Conservation (phyloP, 768 basidiomycete genomes). For the Butyriboletus loyo region DNA sequence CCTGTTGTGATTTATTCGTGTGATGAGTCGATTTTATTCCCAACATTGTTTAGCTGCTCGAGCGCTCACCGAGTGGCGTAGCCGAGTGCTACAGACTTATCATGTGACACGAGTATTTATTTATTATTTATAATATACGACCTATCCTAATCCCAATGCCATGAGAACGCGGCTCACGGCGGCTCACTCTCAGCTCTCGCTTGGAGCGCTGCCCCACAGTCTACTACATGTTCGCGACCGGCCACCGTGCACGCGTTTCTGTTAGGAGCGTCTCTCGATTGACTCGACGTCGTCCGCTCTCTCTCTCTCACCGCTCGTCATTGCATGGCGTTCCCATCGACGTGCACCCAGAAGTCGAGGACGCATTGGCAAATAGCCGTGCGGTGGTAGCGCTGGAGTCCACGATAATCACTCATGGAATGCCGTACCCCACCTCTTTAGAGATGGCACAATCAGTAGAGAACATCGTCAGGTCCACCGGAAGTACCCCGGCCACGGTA, state of each 20-base stretch:
- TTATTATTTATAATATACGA: no score
- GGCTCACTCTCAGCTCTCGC: neutral
- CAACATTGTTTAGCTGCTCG: no score
- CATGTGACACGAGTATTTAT: no score
- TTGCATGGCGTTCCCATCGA: slow-evolving; percentile 45
- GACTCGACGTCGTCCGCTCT: slow-evolving; percentile 2
- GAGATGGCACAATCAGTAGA: slow-evolving; percentile 72
- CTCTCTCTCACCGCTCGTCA: neutral
- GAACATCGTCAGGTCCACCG: slow-evolving; percentile 64
- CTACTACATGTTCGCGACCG: slow-evolving; percentile 14
- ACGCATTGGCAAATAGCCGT: slow-evolving; percentile 62
- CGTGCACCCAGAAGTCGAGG: slow-evolving; percentile 77
- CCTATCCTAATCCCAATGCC: neutral
- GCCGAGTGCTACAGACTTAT: no score
- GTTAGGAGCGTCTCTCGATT: slow-evolving; percentile 2
- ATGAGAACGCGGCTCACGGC: neutral
- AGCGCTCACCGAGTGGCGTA: no score
- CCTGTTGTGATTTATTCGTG: no score
- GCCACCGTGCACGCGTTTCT: slow-evolving; percentile 1
- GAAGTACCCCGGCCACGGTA: slow-evolving; percentile 88
- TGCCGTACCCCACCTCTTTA: slow-evolving; percentile 78
- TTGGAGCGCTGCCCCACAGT: neutral
- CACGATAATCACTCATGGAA: slow-evolving; percentile 89
- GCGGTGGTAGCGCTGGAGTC: slow-evolving; percentile 92
- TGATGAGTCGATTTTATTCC: no score